Evolutionary conservation across 345 rosid genomes (phyloP), one percentile per base, ranked within the genome.

Genomic region (Eucalyptus viminalis): DNA sequence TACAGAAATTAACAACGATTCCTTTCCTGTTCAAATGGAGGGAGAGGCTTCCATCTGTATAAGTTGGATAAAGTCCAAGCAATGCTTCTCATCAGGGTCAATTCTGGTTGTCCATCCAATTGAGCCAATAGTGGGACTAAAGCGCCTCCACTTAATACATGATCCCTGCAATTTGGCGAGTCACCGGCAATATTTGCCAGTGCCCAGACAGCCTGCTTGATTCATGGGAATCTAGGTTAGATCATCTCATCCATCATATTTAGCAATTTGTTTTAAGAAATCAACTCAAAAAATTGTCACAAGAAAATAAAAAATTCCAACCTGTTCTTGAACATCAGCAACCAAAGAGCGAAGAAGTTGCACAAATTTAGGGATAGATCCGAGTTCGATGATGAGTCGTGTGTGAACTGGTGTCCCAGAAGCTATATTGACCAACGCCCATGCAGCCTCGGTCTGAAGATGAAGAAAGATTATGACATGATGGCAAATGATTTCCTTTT

Each of bases 351-450:
- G 89, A 90, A 96, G 97, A 87, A 96, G 96, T 91, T 91, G 93
- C 87, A 94, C 97, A 86, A 96, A 94, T 90, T 92, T 94, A 49
- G 98, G 96, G 19, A 96, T 94, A 29, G 98, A 97, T 90, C 95
- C 96, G 8, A 94, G 96, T 27, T 94, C 93, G 87, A 96, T 94
- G 40, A 96, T 94, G 87, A 94, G 95, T 72, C 91, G 93, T 45
- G 95, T 94, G 76, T 95, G 97, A 86, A 93, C 96, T 53, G 94
- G 93, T 88, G 95, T 94, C 34, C 98, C 97, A 49, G 98, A 96
- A 12, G 96, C 98, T 91, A 96, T 92, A 90, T 94, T 96, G 88
- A 96, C 95, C 93, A 96, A 92, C 13, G 97, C 97, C 98, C 98
- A 96, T 1, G 97, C 97, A 76, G 97, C 98, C 90, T 96, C 97